Percentiles rank a stretch among this genome's conserved stretches.
phyloP scores from a whole-genome alignment of 2,329 filamentous ascomycete genomes.

The Fusarium veterinarium region DNA sequence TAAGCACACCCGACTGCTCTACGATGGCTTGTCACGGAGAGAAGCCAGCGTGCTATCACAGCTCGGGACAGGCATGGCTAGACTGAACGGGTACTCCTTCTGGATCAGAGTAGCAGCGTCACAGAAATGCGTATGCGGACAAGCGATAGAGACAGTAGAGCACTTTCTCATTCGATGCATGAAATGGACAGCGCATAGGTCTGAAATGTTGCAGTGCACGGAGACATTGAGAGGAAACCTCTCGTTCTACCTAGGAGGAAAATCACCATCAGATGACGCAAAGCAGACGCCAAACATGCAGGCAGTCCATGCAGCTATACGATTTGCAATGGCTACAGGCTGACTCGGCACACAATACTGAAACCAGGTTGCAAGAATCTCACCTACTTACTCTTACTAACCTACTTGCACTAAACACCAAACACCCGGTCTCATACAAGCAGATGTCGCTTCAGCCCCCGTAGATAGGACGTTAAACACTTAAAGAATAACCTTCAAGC shows the following conservation, averaged over 20 bases:
- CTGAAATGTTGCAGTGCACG: slow-evolving; percentile 17
- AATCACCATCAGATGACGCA: slow-evolving; percentile 24
- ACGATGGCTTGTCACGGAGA: slow-evolving; percentile 3
- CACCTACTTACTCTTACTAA: too few species aligned
- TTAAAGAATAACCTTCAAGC: neutral
- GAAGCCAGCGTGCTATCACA: slow-evolving; percentile 10
- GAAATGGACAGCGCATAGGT: neutral
- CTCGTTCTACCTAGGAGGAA: slow-evolving; percentile 38
- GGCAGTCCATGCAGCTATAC: too few species aligned
- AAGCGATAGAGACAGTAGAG: neutral
- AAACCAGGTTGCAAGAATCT: too few species aligned
- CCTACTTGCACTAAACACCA: too few species aligned
- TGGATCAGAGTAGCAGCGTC: slow-evolving; percentile 20
- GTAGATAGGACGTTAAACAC: neutral
- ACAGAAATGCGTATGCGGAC: slow-evolving; percentile 9
- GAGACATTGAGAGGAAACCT: slow-evolving; percentile 23
- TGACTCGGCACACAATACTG: too few species aligned
- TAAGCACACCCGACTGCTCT: neutral
- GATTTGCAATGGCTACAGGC: too few species aligned
- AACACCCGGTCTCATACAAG: too few species aligned
- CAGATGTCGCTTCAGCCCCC: too few species aligned
- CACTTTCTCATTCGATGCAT: slow-evolving; percentile 29
- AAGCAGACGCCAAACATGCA: too few species aligned
- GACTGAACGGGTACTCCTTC: slow-evolving; percentile 18
- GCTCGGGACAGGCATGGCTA: slow-evolving; percentile 31